These are phyloP conservation scores for Ophiosphaerella korrae DNA, from an alignment of 2,329 filamentous ascomycete genomes.

Conservation along the genomic window DNA sequence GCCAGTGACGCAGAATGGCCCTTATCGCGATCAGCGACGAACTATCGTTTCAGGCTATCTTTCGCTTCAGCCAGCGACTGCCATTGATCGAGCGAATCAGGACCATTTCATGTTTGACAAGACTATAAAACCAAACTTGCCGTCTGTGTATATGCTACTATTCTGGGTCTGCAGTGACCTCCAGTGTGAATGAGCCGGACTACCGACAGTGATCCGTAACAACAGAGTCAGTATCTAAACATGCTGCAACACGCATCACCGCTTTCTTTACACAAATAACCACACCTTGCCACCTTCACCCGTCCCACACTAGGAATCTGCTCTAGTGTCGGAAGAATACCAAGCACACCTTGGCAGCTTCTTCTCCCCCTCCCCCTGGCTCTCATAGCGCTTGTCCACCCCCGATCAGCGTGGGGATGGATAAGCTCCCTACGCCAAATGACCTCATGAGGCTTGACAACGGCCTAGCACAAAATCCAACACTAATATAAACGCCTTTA, in stretches of 20 bases:
- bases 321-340: constrained; percentile 12
- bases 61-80: constrained; percentile 18
- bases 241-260: no score
- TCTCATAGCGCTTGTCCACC: constrained; percentile 18
- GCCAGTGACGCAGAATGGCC: constrained; percentile 30
- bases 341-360: constrained; percentile 28
- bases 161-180: no score
- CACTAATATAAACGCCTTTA: not conserved
- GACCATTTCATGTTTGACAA: constrained; percentile 1
- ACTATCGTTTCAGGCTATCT: constrained; percentile 31
- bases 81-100: constrained; percentile 17
- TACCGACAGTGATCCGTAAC: no score
- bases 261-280: not conserved
- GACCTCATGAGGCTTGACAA: constrained; percentile 37
- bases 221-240: no score
- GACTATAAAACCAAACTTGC: not conserved
- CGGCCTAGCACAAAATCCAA: not conserved
- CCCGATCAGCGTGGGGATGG: constrained; percentile 15
- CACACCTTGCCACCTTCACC: constrained; percentile 1
- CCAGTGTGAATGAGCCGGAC: no score
- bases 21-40: constrained; percentile 45
- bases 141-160: no score
- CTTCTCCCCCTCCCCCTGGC: no score
- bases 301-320: constrained; percentile 6
- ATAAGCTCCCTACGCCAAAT: constrained; percentile 20